Evolutionary conservation across 768 basidiomycete genomes (phyloP).

Genomic region (Leccinum subtestaceum): DNA sequence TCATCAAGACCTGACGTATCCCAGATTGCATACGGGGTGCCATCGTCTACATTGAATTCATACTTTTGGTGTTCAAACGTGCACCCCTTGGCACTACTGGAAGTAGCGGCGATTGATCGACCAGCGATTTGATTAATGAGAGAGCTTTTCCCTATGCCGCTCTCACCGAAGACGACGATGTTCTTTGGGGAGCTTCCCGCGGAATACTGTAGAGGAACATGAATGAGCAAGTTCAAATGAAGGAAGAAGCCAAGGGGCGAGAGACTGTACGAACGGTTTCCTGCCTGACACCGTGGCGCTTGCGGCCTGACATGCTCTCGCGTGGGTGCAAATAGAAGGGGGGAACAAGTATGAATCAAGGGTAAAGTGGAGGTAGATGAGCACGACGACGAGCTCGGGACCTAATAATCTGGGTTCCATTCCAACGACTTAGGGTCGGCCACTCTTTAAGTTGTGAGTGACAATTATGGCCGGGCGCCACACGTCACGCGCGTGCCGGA

Average conservation of each 20-base stretch:
- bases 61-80: conserved; percentile 33
- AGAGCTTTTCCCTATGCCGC: conserved; percentile 40
- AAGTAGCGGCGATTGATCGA: conserved; percentile 37
- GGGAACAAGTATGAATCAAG: background rate
- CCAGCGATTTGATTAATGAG: conserved; percentile 40
- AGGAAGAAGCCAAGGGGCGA: conserved; percentile 2
- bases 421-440: conserved; percentile 2
- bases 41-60: conserved; percentile 25
- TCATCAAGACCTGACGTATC: conserved; percentile 43
- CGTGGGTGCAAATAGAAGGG: background rate
- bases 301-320: conserved; percentile 22
- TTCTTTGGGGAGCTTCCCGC: conserved; percentile 18
- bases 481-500: conserved; percentile 9
- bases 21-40: conserved; percentile 28
- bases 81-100: conserved; percentile 33
- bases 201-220: conserved; percentile 7
- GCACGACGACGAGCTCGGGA: conserved; percentile 6
- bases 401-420: conserved; percentile 4
- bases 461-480: conserved; percentile 2
- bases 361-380: background rate
- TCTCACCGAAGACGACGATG: conserved; percentile 29
- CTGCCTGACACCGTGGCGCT: conserved; percentile 3
- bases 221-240: conserved; percentile 4
- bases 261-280: conserved; percentile 9
- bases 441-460: conserved; percentile 19